Evolutionary conservation across 164 flowering plant genomes (phyloP).

Genomic region (Aristolochia californica): DNA sequence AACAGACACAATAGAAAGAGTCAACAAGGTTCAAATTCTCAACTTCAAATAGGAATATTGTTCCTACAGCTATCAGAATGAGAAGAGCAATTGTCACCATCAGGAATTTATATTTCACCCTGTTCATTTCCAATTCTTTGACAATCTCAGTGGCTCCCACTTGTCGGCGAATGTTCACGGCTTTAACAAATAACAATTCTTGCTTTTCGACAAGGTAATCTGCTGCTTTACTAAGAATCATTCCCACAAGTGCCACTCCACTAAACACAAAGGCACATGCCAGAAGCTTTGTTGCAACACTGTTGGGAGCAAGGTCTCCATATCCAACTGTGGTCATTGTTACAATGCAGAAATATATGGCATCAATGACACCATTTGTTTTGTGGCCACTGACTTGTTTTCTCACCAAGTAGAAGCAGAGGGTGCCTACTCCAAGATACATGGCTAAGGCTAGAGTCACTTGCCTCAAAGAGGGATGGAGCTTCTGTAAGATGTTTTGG

Average conservation of each 20-base stretch:
- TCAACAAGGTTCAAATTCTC: conserved; percentile 45
- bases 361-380: conserved; percentile 62
- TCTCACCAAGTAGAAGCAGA: conserved; percentile 41
- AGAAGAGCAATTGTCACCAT: conserved; percentile 19
- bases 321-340: conserved; percentile 95
- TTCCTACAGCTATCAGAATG: conserved; percentile 41
- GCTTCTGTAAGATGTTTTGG: conserved; percentile 17
- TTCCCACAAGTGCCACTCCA: conserved; percentile 65
- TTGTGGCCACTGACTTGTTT: conserved; percentile 56
- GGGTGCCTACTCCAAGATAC: conserved; percentile 49
- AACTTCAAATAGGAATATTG: conserved; percentile 29
- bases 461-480: conserved; percentile 34
- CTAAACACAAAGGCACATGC: conserved; percentile 68
- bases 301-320: conserved; percentile 76
- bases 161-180: conserved; percentile 25
- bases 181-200: conserved; percentile 41
- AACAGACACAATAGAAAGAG: conserved; percentile 78
- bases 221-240: conserved; percentile 60
- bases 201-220: conserved; percentile 72
- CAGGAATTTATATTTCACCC: conserved; percentile 37
- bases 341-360: conserved; percentile 70
- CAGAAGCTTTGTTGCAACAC: conserved; percentile 40
- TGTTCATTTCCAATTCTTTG: conserved; percentile 41
- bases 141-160: conserved; percentile 28
- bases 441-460: conserved; percentile 28